Evolutionary conservation across 164 flowering plant genomes (phyloP).

Genomic region (Kalanchoe fedtschenkoi): DNA sequence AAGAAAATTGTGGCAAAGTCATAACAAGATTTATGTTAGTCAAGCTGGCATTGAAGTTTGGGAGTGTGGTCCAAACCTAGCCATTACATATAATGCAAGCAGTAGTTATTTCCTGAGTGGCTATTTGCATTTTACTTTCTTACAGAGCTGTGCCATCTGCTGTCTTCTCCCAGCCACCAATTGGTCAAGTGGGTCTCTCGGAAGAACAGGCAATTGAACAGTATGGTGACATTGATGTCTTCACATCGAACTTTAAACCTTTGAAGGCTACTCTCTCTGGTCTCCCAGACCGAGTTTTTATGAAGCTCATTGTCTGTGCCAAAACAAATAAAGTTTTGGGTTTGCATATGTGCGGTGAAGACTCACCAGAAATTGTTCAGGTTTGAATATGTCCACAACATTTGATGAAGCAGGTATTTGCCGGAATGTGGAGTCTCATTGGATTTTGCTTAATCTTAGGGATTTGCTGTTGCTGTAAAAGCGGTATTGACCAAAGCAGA

Average conservation of each 20-base stretch:
- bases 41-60: too few species aligned
- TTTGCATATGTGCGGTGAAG: slow-evolving; percentile 93
- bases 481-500: slow-evolving; percentile 93
- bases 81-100: background rate
- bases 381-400: slow-evolving; percentile 17
- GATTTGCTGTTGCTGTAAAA: slow-evolving; percentile 89
- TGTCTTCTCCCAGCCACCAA: slow-evolving; percentile 95
- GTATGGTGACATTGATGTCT: slow-evolving; percentile 80
- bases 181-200: slow-evolving; percentile 88
- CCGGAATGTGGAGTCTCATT: background rate
- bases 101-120: background rate
- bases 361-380: slow-evolving; percentile 84
- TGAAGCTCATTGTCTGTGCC: slow-evolving; percentile 91
- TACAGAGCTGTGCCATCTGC: slow-evolving; percentile 80
- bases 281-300: slow-evolving; percentile 76
- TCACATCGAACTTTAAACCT: slow-evolving; percentile 79
- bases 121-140: slow-evolving; percentile 5
- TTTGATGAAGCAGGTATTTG: background rate
- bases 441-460: slow-evolving; percentile 34
- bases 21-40: too few species aligned
- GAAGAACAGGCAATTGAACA: slow-evolving; percentile 82
- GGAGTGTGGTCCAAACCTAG: background rate
- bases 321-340: slow-evolving; percentile 77
- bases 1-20: background rate
- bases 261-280: slow-evolving; percentile 93